These are phyloP conservation scores for Coniochaeta prunicola DNA, from an alignment of 2,329 filamentous ascomycete genomes.

Conservation along the genomic window DNA sequence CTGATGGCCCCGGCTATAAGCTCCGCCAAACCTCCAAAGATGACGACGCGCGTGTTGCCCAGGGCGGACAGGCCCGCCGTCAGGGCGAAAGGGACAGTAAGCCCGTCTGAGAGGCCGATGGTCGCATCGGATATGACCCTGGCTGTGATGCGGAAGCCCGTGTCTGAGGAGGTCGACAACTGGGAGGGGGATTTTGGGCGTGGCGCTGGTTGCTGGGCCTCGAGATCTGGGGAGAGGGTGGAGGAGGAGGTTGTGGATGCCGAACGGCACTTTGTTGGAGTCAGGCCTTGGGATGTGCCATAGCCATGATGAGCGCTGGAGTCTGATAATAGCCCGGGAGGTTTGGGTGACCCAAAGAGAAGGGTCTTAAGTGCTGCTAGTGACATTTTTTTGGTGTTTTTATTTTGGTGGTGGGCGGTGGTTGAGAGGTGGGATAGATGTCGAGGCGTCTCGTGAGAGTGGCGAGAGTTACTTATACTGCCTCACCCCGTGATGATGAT, in stretches of 20 bases:
- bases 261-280: not conserved
- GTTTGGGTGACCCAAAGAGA: not conserved
- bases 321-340: not conserved
- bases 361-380: slow-evolving; percentile 7
- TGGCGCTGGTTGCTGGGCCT: slow-evolving; percentile 3
- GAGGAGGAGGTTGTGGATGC: not conserved
- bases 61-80: slow-evolving; percentile 62
- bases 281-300: not conserved
- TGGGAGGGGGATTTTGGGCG: not conserved
- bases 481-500: not conserved
- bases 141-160: slow-evolving; percentile 17
- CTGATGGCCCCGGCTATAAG: slow-evolving; percentile 65
- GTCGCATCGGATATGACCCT: slow-evolving; percentile 55
- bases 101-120: slow-evolving; percentile 66
- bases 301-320: not conserved
- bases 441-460: not conserved
- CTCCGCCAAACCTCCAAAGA: slow-evolving; percentile 65
- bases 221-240: slow-evolving; percentile 1
- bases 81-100: slow-evolving; percentile 70
- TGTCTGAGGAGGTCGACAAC: not conserved
- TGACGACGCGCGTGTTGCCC: slow-evolving; percentile 54
- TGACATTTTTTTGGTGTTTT: slow-evolving; percentile 1
- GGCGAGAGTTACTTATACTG: not conserved
- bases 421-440: not conserved
- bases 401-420: not conserved